phyloP scores from a whole-genome alignment of 2,329 filamentous ascomycete species.

The Clonostachys sp. region DNA sequence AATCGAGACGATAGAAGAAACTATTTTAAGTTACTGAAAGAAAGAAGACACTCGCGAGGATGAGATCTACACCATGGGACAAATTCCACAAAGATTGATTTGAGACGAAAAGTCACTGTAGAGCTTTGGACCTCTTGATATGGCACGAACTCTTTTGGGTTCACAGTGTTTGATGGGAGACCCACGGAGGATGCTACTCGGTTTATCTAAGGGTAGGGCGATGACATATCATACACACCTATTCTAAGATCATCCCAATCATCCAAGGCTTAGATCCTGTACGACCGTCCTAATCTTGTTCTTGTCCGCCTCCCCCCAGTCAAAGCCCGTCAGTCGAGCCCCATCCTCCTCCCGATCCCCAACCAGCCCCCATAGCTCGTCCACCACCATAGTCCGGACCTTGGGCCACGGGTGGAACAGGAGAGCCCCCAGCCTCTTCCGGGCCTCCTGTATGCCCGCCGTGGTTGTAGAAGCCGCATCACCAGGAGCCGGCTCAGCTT shows the following conservation, averaged over 20 bases:
- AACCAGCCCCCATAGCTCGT: slow-evolving; percentile 52
- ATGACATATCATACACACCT: no score
- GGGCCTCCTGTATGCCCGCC: slow-evolving; percentile 42
- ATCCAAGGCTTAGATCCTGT: slow-evolving; percentile 33
- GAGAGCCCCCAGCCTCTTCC: slow-evolving; percentile 67
- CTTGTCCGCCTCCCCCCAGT: slow-evolving; percentile 54
- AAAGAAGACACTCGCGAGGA: no score
- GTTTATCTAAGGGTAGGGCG: no score
- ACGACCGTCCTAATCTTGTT: slow-evolving; percentile 34
- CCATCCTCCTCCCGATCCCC: slow-evolving; percentile 17
- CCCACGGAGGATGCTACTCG: no score
- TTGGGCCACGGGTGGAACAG: slow-evolving; percentile 79
- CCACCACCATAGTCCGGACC: slow-evolving; percentile 56
- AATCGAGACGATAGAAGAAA: no score
- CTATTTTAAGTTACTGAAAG: no score
- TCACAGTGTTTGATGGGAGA: no score
- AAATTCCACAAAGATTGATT: no score
- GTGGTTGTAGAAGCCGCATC: slow-evolving; percentile 6
- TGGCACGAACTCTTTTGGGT: no score
- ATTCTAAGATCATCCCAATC: not conserved
- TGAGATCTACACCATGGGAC: no score
- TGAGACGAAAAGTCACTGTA: no score
- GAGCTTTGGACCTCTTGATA: no score
- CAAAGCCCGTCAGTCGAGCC: slow-evolving; percentile 41
- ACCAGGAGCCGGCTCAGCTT: not conserved